Evolutionary conservation across 2,329 filamentous ascomycete species (phyloP).

Genomic region (Proliferodiscus dingleyae): DNA sequence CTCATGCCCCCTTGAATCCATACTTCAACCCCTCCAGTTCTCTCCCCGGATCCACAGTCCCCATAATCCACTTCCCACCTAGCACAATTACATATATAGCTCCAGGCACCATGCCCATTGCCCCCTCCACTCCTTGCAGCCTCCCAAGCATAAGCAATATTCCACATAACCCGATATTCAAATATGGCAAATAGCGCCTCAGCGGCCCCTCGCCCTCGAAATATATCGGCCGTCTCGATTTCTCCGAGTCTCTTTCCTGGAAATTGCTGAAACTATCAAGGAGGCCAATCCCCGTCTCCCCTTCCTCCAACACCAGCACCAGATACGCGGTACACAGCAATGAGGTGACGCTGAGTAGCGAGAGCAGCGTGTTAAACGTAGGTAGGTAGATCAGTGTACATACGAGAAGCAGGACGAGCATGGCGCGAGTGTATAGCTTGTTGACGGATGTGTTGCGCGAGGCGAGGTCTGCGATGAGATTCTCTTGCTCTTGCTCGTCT

Average conservation of each 20-base stretch:
- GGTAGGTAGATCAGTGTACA: conserved; percentile 52
- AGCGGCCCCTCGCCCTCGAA: conserved; percentile 41
- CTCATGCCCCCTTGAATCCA: conserved; percentile 60
- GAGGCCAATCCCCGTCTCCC: conserved; percentile 46
- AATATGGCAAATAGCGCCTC: conserved; percentile 51
- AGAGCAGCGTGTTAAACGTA: conserved; percentile 38
- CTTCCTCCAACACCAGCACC: conserved; percentile 50
- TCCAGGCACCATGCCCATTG: conserved; percentile 48
- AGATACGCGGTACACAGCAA: conserved; percentile 59
- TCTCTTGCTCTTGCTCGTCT: conserved; percentile 73
- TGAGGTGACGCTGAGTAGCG: conserved; percentile 57
- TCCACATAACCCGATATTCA: conserved; percentile 54
- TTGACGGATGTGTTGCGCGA: conserved; percentile 53
- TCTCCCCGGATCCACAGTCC: conserved; percentile 58
- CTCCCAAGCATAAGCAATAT: conserved; percentile 46
- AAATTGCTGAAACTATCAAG: conserved; percentile 42
- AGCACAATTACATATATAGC: conserved; percentile 58
- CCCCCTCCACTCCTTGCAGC: conserved; percentile 31
- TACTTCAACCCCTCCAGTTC: conserved; percentile 61
- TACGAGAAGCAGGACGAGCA: conserved; percentile 56
- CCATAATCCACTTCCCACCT: conserved; percentile 60
- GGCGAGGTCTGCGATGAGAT: conserved; percentile 52
- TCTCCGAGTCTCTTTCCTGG: background rate
- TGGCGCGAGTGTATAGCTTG: conserved; percentile 50
- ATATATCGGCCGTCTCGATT: conserved; percentile 10